phyloP scores from a whole-genome alignment of 331 rosid species.

The Spiraea crenata region DNA sequence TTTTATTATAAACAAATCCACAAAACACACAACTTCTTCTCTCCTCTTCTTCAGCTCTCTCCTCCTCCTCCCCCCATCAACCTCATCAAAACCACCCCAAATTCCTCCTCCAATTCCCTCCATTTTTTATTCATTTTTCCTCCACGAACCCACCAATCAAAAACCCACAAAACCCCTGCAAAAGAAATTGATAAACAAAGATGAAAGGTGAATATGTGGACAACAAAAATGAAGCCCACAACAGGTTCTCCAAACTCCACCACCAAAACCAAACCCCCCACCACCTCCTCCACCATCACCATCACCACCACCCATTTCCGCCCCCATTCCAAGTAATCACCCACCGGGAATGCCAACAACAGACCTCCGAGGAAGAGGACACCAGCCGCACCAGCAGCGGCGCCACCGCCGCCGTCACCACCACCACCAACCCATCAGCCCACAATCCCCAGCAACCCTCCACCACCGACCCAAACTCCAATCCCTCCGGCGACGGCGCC shows the following conservation, averaged over 20 bases:
- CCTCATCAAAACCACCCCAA: neutral
- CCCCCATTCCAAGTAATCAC: conserved; percentile 47
- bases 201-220: conserved; percentile 77
- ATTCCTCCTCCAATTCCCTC: neutral
- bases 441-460: conserved; percentile 1
- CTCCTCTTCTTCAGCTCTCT: neutral
- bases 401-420: conserved; percentile 17
- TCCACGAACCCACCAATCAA: conserved; percentile 41
- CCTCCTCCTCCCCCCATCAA: neutral
- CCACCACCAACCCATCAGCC: neutral
- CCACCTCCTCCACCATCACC: conserved; percentile 7
- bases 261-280: conserved; percentile 6
- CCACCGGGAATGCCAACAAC: conserved; percentile 36
- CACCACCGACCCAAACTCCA: conserved; percentile 11
- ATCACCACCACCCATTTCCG: conserved; percentile 21
- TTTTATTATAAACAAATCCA: conserved; percentile 36
- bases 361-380: conserved; percentile 50
- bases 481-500: conserved; percentile 57
- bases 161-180: neutral
- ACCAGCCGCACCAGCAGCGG: conserved; percentile 40
- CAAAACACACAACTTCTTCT: neutral
- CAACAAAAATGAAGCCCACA: conserved; percentile 41
- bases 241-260: conserved; percentile 71
- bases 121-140: neutral
- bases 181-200: neutral